Percentiles rank a stretch among this genome's conserved stretches.
Conservation (phyloP, 78 protist genomes). For the Ministeria vibrans region DNA sequence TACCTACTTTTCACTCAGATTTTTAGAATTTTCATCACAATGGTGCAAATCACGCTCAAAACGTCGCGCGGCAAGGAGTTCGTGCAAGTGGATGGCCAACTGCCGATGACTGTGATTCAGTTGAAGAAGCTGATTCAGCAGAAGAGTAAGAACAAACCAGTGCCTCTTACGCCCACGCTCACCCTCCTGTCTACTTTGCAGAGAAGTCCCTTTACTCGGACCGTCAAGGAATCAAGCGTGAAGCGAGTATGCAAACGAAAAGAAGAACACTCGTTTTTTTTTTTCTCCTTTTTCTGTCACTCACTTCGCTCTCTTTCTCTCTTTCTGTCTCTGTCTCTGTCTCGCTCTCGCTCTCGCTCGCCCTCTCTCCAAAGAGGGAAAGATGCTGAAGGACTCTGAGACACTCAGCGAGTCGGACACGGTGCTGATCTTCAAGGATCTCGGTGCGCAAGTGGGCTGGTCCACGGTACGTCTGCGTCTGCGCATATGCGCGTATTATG, state of each 20-base stretch:
- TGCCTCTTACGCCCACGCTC: no score
- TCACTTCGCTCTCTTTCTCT: neutral
- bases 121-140: no score
- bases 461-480: slow-evolving; percentile 8
- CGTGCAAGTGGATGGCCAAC: no score
- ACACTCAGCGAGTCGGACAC: neutral
- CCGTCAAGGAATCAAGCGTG: neutral
- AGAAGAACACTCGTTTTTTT: neutral
- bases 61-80: no score
- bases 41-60: no score
- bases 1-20: no score
- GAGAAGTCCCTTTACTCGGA: neutral
- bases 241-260: no score
- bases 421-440: slow-evolving; percentile 51
- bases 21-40: no score
- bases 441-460: slow-evolving; percentile 74
- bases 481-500: neutral
- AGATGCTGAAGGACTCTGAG: neutral
- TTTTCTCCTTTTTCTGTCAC: neutral
- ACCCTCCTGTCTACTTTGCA: no score
- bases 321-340: neutral
- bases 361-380: neutral
- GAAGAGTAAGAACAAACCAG: no score
- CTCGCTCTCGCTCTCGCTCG: neutral
- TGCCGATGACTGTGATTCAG: no score